These are phyloP conservation scores for sunflower (Helianthus annuus) DNA, from an alignment of 129 eudicot genomes.

Conservation along the genomic window HanXRQr2.0-SUNRISE NC_035441.2:141874655-141875154, in stretches of 20 bases:
- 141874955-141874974: conserved; percentile 50
- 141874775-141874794: conserved; percentile 11
- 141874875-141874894: conserved; percentile 45
- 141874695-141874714: conserved; percentile 24
- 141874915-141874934: conserved; percentile 37
- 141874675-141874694: background rate
- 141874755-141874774: conserved; percentile 16
- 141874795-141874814: background rate
- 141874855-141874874: conserved; percentile 50
- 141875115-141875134: background rate
- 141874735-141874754: conserved; percentile 12
- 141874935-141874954: conserved; percentile 33
- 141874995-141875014: conserved; percentile 33
- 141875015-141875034: conserved; percentile 15
- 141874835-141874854: conserved; percentile 11
- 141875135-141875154: conserved; percentile 10
- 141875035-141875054: conserved; percentile 32
- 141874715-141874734: conserved; percentile 17
- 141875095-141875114: conserved; percentile 20
- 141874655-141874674: no score
- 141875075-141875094: conserved; percentile 23
- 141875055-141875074: conserved; percentile 18
- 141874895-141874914: conserved; percentile 47
- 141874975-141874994: conserved; percentile 39
- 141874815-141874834: background rate